Conservation (phyloP, 441 rosid genomes). For the Melastoma candidum region DNA sequence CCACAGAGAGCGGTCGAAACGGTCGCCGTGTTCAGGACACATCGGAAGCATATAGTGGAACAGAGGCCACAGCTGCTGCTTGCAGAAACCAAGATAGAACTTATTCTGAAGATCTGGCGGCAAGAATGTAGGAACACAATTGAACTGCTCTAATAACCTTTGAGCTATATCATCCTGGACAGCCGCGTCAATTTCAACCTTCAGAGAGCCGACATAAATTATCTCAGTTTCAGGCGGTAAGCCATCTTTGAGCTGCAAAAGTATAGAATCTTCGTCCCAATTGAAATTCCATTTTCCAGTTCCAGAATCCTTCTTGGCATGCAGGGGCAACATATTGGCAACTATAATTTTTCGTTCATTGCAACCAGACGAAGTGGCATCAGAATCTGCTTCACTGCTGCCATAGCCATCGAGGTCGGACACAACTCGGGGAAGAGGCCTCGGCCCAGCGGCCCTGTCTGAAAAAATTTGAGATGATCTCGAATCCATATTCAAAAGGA, state of each 20-base stretch:
- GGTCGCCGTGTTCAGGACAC: conserved; percentile 84
- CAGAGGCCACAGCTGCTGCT: conserved; percentile 91
- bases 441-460: conserved; percentile 64
- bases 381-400: conserved; percentile 49
- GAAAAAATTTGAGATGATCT: conserved; percentile 50
- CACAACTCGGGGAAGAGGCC: conserved; percentile 67
- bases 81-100: conserved; percentile 82
- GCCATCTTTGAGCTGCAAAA: conserved; percentile 57
- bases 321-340: conserved; percentile 72
- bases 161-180: conserved; percentile 86
- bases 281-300: conserved; percentile 54
- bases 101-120: conserved; percentile 65
- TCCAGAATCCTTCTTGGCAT: conserved; percentile 45
- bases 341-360: conserved; percentile 65
- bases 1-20: conserved; percentile 80
- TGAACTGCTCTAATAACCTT: conserved; percentile 51
- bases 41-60: conserved; percentile 91
- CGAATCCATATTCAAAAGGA: conserved; percentile 37
- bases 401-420: conserved; percentile 57
- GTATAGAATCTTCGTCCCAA: conserved; percentile 57
- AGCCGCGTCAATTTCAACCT: conserved; percentile 45
- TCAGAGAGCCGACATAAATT: conserved; percentile 72
- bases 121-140: conserved; percentile 76
- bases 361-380: conserved; percentile 31
- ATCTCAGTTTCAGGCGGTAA: conserved; percentile 66